A percentile compares a stretch with the other conserved stretches of the same genome.
These are phyloP conservation scores for Fusarium cyanostomum DNA, from an alignment of 2,329 filamentous ascomycete species.

Conservation along the genomic window DNA sequence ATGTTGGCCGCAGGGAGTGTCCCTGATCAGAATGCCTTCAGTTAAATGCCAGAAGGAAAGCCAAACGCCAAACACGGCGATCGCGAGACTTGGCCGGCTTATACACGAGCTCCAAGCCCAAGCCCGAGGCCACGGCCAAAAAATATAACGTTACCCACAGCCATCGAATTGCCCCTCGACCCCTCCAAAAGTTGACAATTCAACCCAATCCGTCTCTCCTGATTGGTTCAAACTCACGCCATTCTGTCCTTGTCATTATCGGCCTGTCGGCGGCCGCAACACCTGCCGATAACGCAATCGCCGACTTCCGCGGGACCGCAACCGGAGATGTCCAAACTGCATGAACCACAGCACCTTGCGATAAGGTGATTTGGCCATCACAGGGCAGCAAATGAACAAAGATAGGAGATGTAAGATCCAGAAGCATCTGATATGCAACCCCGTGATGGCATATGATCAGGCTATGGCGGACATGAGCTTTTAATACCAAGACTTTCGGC, in stretches of 20 bases:
- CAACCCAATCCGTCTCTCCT: constrained; percentile 31
- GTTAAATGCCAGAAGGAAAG: neutral
- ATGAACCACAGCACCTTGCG: constrained; percentile 24
- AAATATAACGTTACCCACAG: constrained; percentile 24
- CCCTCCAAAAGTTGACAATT: constrained; percentile 17
- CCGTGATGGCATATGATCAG: neutral
- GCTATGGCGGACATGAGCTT: neutral
- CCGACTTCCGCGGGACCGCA: constrained; percentile 45
- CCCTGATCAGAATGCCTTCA: neutral
- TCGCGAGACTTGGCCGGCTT: constrained; percentile 31
- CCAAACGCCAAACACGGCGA: constrained; percentile 3
- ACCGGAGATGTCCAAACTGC: constrained; percentile 41
- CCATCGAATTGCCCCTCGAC: constrained; percentile 23
- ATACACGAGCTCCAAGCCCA: constrained; percentile 24
- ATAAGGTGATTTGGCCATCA: constrained; percentile 15
- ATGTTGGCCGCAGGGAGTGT: constrained; percentile 3
- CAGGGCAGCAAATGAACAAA: too few species aligned
- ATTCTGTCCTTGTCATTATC: constrained; percentile 41
- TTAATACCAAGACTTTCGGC: too few species aligned
- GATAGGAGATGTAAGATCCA: constrained; percentile 37
- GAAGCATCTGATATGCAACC: neutral
- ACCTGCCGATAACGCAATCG: constrained; percentile 29
- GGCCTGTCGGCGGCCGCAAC: constrained; percentile 39
- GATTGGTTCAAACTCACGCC: constrained; percentile 48
- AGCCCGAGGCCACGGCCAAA: constrained; percentile 10